Base-by-base conservation (phyloP, 371 early-diverging fungal species). In the Rhizopus arrhizus region DNA sequence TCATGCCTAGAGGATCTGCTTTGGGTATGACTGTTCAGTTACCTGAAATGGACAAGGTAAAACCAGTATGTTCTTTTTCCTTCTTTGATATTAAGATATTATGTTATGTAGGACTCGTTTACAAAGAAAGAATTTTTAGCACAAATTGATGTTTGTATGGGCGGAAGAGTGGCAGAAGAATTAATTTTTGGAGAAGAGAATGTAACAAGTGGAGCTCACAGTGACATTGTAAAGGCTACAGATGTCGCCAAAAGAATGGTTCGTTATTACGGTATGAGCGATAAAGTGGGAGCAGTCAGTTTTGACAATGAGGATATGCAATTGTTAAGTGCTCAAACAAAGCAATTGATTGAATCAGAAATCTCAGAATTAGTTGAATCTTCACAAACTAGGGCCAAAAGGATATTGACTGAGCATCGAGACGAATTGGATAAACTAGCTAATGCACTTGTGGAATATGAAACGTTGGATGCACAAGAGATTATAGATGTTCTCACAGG, bases 131-230 rank as follows among this genome's bases (percentile, higher is more conserved):
- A 98, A 70, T 90, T 90, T 60, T 55, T 87, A 47, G 97, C 99
- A 1, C 89, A 87, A 75, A 71, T 99, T 31, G 98, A 98, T 73
- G 95, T 99, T 7, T 91, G 93, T 68, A 93, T 99, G 95, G 99
- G 98, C 22, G 99, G 99, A 6, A 85, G 97, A 4, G 93, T 91
- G 2, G 98, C 98, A 4, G 99, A 99, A 67, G 96, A 97, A 64
- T 70, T 98, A 59, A 87, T 98, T 11, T 95, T 89, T 84, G 98
- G 98, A 10, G 61, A 78, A 0, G 96, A 96, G 7, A 91, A 95
- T 71, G 94, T 98, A 11, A 96, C 98, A 0, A 92, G 95, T 32
- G 99, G 99, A 5, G 95, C 96, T 4, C 86, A 89, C 53, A 90
- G 85, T 62, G 99, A 99, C 72, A 83, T 99, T 69, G 82, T 89